Evolutionary conservation across 306 rosid species (phyloP), one percentile per base, ranked within the genome.

Genomic region (Casuarina equisetifolia): DNA sequence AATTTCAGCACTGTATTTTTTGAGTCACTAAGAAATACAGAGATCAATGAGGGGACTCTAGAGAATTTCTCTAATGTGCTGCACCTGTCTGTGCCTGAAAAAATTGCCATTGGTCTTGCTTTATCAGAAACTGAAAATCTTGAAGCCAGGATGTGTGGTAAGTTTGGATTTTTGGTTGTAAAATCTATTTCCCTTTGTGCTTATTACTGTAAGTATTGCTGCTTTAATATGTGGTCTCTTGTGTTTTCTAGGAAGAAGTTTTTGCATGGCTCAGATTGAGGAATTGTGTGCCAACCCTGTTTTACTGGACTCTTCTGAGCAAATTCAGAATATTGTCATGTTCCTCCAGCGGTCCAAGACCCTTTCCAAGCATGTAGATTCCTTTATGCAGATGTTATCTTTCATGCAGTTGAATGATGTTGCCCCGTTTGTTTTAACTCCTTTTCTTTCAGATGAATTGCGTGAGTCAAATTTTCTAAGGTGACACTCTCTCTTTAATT

Each of bases 371-470:
- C 89, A 85, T 66, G 87, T 93, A 73, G 98, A 96, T 93, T 93
- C 97, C 82, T 96, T 96, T 79, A 91, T 93, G 97, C 99, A 93
- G 86, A 90, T 91, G 90, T 76, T 96, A 73, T 89, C 98, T 63
- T 77, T 96, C 54, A 85, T 96, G 84, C 91, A 91, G 85, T 79
- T 82, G 78, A 83, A 90, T 82, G 97, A 90, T 76, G 85, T 87
- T 1, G 83, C 84, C 16, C 71, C 88, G 32, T 90, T 85, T 73
- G 89, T 90, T 75, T 79, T 92, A 83, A 87, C 85, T 78, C 98
- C 99, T 5, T 62, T 91, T 82, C 91, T 96, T 67, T 88, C 96
- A 62, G 91, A 91, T 77, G 94, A 90, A 83, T 83, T 89, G 82
- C 91, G 87, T 0, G 97, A 90, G 79, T 84, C 88, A 81, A 79